Evolutionary conservation across 1,284 basidiomycete species (phyloP).

Genomic region (Heterobasidion parviporum): DNA sequence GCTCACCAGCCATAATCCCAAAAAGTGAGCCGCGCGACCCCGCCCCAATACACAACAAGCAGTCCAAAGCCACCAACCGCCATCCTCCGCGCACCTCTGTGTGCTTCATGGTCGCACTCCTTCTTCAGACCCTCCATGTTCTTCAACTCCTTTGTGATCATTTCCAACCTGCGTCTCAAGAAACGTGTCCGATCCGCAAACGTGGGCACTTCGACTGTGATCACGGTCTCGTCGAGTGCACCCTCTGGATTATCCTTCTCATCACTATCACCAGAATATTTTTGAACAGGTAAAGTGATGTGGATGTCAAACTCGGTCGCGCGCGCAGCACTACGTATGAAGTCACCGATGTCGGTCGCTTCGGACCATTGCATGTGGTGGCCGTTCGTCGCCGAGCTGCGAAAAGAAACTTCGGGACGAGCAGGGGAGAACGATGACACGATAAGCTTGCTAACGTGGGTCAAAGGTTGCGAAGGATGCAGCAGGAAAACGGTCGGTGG

Average conservation of each 20-base stretch:
- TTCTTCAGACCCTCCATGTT: conserved; percentile 45
- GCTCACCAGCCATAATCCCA: conserved; percentile 51
- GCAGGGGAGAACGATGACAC: conserved; percentile 30
- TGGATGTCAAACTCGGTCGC: conserved; percentile 48
- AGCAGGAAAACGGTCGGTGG: conserved; percentile 51
- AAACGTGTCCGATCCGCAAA: conserved; percentile 57
- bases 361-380: conserved; percentile 50
- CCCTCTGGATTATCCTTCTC: background rate
- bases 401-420: conserved; percentile 35
- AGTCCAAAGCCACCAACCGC: conserved; percentile 51
- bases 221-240: conserved; percentile 19
- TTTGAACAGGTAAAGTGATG: conserved; percentile 19
- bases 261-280: conserved; percentile 1
- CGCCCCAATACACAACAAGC: conserved; percentile 55
- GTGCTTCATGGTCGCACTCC: conserved; percentile 49
- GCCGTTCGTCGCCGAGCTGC: conserved; percentile 29
- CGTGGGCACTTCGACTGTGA: conserved; percentile 52
- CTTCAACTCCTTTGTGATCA: conserved; percentile 32
- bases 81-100: conserved; percentile 45
- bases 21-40: conserved; percentile 56
- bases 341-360: conserved; percentile 59
- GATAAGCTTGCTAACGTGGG: conserved; percentile 47
- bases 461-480: conserved; percentile 52
- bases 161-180: conserved; percentile 40
- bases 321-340: conserved; percentile 54